Conservation (phyloP, 495 filamentous ascomycete species). For the Penicillium roqueforti region DNA sequence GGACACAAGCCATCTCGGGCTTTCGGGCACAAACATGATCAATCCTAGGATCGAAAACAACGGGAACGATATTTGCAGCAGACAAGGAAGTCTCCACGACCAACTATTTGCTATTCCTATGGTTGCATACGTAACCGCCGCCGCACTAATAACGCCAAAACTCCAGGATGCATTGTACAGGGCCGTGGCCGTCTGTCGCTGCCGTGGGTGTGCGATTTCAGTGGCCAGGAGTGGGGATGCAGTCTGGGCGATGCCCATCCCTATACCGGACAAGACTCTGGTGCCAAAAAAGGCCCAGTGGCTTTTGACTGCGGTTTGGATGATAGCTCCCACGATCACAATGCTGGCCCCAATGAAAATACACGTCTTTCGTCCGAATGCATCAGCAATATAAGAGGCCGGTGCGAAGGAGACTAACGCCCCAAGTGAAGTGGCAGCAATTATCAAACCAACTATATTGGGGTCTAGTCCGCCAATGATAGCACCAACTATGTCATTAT, state of each 20-base stretch:
- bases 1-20: slow-evolving; percentile 40
- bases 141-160: slow-evolving; percentile 20
- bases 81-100: slow-evolving; percentile 24
- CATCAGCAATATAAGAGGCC: slow-evolving; percentile 24
- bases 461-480: slow-evolving; percentile 19
- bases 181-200: slow-evolving; percentile 25
- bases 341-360: slow-evolving; percentile 15
- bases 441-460: slow-evolving; percentile 24
- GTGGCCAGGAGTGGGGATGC: slow-evolving; percentile 23
- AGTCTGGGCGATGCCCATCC: slow-evolving; percentile 22
- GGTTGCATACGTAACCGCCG: slow-evolving; percentile 18
- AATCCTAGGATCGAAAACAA: slow-evolving; percentile 14
- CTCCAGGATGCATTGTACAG: slow-evolving; percentile 24
- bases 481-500: slow-evolving; percentile 9
- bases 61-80: slow-evolving; percentile 21
- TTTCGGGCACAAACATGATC: slow-evolving; percentile 19
- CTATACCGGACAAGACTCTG: slow-evolving; percentile 19
- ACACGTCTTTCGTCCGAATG: slow-evolving; percentile 17
- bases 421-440: slow-evolving; percentile 23
- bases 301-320: slow-evolving; percentile 11
- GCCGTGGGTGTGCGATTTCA: slow-evolving; percentile 24
- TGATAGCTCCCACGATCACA: slow-evolving; percentile 15
- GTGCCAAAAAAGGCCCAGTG: slow-evolving; percentile 26
- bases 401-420: slow-evolving; percentile 23
- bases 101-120: slow-evolving; percentile 15